These are phyloP conservation scores for Xylaria sp. DNA, from an alignment of 2,329 filamentous ascomycete species.

Conservation along the genomic window DNA sequence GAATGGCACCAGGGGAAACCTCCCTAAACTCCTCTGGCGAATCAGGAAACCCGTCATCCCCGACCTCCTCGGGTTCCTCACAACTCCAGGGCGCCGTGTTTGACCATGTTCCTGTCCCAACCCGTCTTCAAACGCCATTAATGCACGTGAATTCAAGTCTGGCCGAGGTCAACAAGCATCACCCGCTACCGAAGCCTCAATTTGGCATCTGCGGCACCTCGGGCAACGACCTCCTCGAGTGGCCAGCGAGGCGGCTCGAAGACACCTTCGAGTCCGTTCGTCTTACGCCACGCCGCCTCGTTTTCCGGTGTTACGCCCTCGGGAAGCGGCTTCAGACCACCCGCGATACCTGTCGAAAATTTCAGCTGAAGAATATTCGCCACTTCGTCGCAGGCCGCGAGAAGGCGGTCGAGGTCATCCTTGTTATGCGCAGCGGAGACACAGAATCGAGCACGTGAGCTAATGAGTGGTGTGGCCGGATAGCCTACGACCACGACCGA, in stretches of 20 bases:
- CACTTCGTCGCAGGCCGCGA: slow-evolving; percentile 90
- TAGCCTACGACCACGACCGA: slow-evolving; percentile 98
- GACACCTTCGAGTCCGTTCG: slow-evolving; percentile 57
- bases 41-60: slow-evolving; percentile 39
- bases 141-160: slow-evolving; percentile 40
- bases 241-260: slow-evolving; percentile 82
- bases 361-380: slow-evolving; percentile 93
- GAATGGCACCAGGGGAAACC: slow-evolving; percentile 42
- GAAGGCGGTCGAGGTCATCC: slow-evolving; percentile 91
- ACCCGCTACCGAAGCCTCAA: slow-evolving; percentile 68
- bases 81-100: slow-evolving; percentile 49
- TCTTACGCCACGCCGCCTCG: slow-evolving; percentile 62
- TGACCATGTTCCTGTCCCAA: slow-evolving; percentile 40
- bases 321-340: slow-evolving; percentile 80
- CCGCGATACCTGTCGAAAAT: slow-evolving; percentile 95
- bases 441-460: slow-evolving; percentile 94
- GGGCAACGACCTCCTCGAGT: slow-evolving; percentile 81
- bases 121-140: slow-evolving; percentile 43
- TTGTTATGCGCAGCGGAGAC: slow-evolving; percentile 97
- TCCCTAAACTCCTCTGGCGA: slow-evolving; percentile 32
- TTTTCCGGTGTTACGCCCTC: slow-evolving; percentile 76
- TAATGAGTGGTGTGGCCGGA: slow-evolving; percentile 93
- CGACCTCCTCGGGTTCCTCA: slow-evolving; percentile 38
- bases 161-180: slow-evolving; percentile 23
- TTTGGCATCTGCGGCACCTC: slow-evolving; percentile 81